A percentile compares a stretch with the other conserved stretches of the same genome.
Conservation (phyloP, 768 basidiomycete species). For the Boletellus sp. region DNA sequence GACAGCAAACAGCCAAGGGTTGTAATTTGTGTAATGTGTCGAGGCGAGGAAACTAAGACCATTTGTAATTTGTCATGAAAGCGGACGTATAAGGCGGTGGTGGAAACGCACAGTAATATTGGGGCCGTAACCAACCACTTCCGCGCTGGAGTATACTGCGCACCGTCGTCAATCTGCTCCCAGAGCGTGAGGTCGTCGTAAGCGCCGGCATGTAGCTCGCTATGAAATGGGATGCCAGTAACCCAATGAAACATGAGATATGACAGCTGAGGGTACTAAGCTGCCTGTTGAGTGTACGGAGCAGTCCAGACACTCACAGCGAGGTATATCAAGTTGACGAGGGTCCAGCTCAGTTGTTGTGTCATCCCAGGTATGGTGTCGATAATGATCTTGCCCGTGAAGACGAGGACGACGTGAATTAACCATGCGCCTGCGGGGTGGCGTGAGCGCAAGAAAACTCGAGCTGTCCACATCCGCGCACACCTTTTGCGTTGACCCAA, state of each 20-base stretch:
- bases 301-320: conserved; percentile 49
- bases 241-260: conserved; percentile 99
- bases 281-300: background rate
- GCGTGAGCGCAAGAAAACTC: background rate
- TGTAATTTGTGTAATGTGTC: conserved; percentile 97
- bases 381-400: conserved; percentile 85
- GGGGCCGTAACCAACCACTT: conserved; percentile 95
- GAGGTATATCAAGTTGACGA: conserved; percentile 88
- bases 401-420: conserved; percentile 92
- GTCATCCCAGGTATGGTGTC: conserved; percentile 94
- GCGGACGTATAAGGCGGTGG: background rate
- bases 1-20: conserved; percentile 89
- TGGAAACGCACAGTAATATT: conserved; percentile 69
- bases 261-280: conserved; percentile 56
- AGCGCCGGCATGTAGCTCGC: conserved; percentile 82
- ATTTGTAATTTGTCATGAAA: background rate
- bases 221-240: conserved; percentile 94
- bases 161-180: conserved; percentile 99
- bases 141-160: conserved; percentile 97
- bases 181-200: conserved; percentile 97
- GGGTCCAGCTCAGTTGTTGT: conserved; percentile 92
- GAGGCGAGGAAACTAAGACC: conserved; percentile 82
- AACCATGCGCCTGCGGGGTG: conserved; percentile 85
- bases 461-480: conserved; percentile 6
- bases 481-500: conserved; percentile 94